Evolutionary conservation across 768 basidiomycete species (phyloP).

Genomic region (Baorangia bicolor): DNA sequence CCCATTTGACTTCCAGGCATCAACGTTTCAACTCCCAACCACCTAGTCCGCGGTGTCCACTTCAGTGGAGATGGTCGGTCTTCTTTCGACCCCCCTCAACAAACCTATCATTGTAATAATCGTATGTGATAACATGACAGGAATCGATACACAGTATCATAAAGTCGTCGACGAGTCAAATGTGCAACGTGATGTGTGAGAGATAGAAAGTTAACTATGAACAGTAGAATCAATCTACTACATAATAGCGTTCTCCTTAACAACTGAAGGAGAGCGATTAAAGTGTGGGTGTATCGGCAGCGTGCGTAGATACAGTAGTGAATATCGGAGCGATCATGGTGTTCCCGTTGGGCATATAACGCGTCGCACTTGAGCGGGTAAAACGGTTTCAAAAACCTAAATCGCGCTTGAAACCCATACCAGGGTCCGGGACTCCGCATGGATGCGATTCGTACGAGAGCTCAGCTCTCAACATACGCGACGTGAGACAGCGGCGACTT

Average conservation of each 20-base stretch:
- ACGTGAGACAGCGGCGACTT: slow-evolving; percentile 29
- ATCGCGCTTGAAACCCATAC: not conserved
- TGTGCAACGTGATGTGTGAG: not conserved
- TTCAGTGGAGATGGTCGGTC: not conserved
- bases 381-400: not conserved
- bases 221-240: slow-evolving; percentile 32
- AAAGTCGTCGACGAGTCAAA: slow-evolving; percentile 1
- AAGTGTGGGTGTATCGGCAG: not conserved
- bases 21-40: too few relatives aligned
- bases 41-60: not conserved
- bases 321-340: not conserved
- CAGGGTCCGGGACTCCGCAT: not conserved
- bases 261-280: slow-evolving; percentile 12
- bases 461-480: slow-evolving; percentile 20
- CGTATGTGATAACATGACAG: not conserved
- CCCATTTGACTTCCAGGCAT: too few relatives aligned
- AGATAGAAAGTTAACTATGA: slow-evolving; percentile 10
- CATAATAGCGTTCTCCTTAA: slow-evolving; percentile 1
- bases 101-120: not conserved
- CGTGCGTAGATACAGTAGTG: not conserved
- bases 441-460: slow-evolving; percentile 8
- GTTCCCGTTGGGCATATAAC: not conserved
- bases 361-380: not conserved
- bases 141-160: slow-evolving; percentile 33
- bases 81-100: not conserved